Conservation (phyloP, 2,329 filamentous ascomycete species). For the Xylaria polymorpha region DNA sequence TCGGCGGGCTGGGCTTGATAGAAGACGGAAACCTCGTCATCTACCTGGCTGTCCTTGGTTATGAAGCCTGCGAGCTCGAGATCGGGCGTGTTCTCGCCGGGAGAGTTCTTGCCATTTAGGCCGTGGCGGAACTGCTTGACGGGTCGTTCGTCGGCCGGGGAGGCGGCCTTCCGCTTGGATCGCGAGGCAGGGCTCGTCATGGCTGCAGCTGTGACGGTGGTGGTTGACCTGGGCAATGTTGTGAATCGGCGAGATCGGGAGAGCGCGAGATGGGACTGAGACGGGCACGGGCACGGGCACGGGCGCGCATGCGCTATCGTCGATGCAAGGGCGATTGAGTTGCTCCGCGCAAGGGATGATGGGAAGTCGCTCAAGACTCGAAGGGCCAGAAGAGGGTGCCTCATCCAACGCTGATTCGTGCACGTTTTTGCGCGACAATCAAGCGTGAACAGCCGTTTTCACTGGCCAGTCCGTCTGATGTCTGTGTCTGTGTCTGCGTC, state of each 20-base stretch:
- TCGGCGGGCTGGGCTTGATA: constrained; percentile 60
- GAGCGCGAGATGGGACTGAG: constrained; percentile 2
- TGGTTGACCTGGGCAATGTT: neutral
- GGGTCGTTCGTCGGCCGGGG: constrained; percentile 56
- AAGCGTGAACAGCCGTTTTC: constrained; percentile 34
- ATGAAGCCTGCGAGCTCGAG: constrained; percentile 43
- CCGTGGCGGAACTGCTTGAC: constrained; percentile 56
- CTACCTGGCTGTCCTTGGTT: constrained; percentile 56
- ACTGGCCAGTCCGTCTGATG: constrained; percentile 19
- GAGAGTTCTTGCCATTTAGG: constrained; percentile 62
- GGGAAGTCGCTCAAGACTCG: constrained; percentile 38
- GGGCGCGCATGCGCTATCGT: neutral
- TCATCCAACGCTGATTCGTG: constrained; percentile 45
- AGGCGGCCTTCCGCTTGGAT: constrained; percentile 65
- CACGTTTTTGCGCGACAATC: constrained; percentile 22
- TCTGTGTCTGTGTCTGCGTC: too few relatives aligned
- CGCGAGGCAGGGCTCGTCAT: constrained; percentile 59
- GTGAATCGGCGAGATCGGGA: constrained; percentile 8
- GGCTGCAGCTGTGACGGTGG: constrained; percentile 33
- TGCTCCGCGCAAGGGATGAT: constrained; percentile 33
- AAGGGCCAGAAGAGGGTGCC: constrained; percentile 38
- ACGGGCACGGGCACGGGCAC: too few relatives aligned
- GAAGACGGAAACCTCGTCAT: constrained; percentile 55
- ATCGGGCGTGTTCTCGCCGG: constrained; percentile 63
- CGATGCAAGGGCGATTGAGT: constrained; percentile 12